Base-by-base conservation (phyloP, 768 basidiomycete genomes). In the Naganishia onofrii region DNA sequence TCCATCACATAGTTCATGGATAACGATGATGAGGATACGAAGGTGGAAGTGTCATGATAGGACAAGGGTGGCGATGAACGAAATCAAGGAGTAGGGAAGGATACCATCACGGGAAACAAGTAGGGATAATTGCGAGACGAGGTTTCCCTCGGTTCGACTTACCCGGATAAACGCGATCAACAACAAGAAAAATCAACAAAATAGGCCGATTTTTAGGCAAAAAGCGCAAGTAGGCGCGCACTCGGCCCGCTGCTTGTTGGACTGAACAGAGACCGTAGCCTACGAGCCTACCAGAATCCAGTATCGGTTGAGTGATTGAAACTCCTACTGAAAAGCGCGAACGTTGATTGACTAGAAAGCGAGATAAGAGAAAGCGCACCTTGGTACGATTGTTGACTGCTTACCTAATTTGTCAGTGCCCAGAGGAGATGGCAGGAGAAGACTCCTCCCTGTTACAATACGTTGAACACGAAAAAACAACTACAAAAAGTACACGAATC, bases 121-220 rank as follows among this genome's bases (percentile, higher is more conserved):
- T n/a, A 57, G 32, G 21, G 23, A 10, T 1, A 57, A 34, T 34
- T 4, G 19, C 9, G 13, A n/a, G n/a, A n/a, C n/a, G 17, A 2
- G 29, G 15, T 36, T n/a, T 34, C 21, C 12, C 19, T 36, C 57
- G 32, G 26, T 63, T 63, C 21, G 57, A 63, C 60, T 63, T 44
- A 63, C 60, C 34, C 7, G 60, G 34, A 32, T 58, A 58, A 58
- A 58, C 57, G 57, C 60, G 38, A 63, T 63, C 36, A 63, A n/a
- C n/a, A n/a, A n/a, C n/a, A n/a, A n/a, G n/a, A n/a, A n/a, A n/a
- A n/a, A 44, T 5, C 26, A 31, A 42, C 17, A 44, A 15, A 46
- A 17, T 10, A 42, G 8, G 42, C 9, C 42, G 38, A 63, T 42
- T 42, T 28, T 63, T 13, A 46, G 60, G 21, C 6, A 44, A 44